Conservation (phyloP, 495 filamentous ascomycete species). For the Sordaria brevicollis region DNA sequence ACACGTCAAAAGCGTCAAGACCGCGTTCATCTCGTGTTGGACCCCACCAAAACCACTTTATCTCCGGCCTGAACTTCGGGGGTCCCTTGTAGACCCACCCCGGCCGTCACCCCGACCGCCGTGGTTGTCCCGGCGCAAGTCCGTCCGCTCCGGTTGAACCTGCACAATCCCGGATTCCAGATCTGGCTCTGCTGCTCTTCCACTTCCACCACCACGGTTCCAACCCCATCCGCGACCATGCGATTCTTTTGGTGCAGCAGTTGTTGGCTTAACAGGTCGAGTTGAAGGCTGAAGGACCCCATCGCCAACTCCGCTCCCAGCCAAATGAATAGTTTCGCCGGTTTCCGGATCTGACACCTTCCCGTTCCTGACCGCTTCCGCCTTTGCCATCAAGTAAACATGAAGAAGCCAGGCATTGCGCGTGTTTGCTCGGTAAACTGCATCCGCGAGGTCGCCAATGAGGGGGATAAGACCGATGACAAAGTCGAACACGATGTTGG, state of each 20-base stretch:
- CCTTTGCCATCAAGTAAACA: constrained; percentile 53
- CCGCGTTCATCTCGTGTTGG: not conserved
- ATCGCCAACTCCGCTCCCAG: not conserved
- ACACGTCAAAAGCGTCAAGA: not conserved
- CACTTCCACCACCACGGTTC: not conserved
- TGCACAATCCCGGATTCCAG: not conserved
- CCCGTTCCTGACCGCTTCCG: constrained; percentile 27
- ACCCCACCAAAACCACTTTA: not conserved
- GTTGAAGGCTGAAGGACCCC: not conserved
- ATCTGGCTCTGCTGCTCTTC: not conserved
- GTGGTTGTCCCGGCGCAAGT: not conserved
- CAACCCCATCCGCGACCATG: not conserved
- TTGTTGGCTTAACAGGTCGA: not conserved
- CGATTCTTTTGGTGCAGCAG: not conserved
- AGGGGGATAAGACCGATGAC: constrained; percentile 75
- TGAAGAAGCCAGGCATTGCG: constrained; percentile 70
- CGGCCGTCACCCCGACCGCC: not conserved
- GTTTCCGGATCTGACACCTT: constrained; percentile 23
- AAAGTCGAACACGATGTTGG: constrained; percentile 72
- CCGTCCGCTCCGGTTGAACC: not conserved
- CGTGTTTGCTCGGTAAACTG: constrained; percentile 54
- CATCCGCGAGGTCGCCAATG: constrained; percentile 72
- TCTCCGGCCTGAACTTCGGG: not conserved
- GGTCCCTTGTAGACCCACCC: not conserved
- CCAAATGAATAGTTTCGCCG: not conserved